phyloP scores from a whole-genome alignment of 2,329 filamentous ascomycete genomes.

The Pseudopyricularia javanii region DNA sequence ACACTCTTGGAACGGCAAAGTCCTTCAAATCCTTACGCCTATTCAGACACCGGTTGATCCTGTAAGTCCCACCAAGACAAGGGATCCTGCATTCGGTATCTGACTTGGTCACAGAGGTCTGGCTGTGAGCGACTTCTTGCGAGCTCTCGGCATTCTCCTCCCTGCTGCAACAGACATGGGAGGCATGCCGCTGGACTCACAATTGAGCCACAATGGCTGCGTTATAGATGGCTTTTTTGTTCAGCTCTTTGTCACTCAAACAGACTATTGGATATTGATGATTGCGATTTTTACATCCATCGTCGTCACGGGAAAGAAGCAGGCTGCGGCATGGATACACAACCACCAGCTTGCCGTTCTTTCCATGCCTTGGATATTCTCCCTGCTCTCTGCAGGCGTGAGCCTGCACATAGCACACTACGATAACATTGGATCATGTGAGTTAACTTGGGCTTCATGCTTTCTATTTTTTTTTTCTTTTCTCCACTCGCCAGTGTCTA shows the following conservation, averaged over 20 bases:
- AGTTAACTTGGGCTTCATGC: neutral
- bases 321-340: conserved; percentile 22
- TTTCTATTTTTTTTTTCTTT: neutral
- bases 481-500: too few relatives aligned
- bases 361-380: conserved; percentile 22
- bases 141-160: conserved; percentile 25
- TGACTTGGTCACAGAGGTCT: conserved; percentile 14
- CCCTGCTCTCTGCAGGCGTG: conserved; percentile 19
- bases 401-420: conserved; percentile 17
- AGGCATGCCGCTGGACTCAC: conserved; percentile 16
- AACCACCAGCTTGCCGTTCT: conserved; percentile 18
- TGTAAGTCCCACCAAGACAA: conserved; percentile 6
- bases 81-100: neutral
- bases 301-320: conserved; percentile 23
- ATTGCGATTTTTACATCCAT: conserved; percentile 27
- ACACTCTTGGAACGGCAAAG: conserved; percentile 9
- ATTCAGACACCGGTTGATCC: conserved; percentile 26
- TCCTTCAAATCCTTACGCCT: conserved; percentile 21
- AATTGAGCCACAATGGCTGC: conserved; percentile 18
- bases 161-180: conserved; percentile 21
- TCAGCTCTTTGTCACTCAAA: conserved; percentile 28
- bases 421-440: conserved; percentile 17
- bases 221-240: conserved; percentile 28
- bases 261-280: conserved; percentile 29
- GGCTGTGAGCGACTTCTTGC: conserved; percentile 24